Conservation (phyloP, 495 filamentous ascomycete genomes). For the Glarea lozoyensis region DNA sequence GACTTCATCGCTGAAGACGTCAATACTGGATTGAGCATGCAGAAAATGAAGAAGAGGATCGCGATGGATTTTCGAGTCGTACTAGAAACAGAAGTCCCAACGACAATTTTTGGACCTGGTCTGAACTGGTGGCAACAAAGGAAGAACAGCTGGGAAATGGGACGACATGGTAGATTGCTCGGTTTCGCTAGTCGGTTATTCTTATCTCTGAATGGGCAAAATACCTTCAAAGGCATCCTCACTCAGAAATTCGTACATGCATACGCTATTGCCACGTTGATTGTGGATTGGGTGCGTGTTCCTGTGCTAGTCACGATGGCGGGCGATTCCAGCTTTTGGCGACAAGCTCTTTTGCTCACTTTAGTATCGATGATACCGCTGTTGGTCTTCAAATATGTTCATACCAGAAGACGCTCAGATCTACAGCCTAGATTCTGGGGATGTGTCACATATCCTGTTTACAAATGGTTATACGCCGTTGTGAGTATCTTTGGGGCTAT, state of each 20-base stretch:
- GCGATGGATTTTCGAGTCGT: background rate
- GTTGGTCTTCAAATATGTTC: slow-evolving; percentile 5
- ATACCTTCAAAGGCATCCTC: slow-evolving; percentile 4
- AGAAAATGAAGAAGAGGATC: background rate
- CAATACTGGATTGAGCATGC: background rate
- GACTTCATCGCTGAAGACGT: slow-evolving; percentile 7
- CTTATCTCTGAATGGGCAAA: slow-evolving; percentile 6
- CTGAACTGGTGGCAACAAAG: slow-evolving; percentile 3
- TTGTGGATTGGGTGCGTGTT: slow-evolving; percentile 7
- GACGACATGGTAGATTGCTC: background rate
- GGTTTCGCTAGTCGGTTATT: background rate
- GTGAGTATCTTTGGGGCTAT: slow-evolving; percentile 6
- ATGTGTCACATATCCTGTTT: slow-evolving; percentile 3
- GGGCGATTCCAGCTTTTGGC: background rate
- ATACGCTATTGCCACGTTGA: background rate
- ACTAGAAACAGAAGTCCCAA: slow-evolving; percentile 11
- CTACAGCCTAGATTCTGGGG: slow-evolving; percentile 6
- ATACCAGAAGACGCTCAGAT: background rate
- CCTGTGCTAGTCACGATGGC: slow-evolving; percentile 4
- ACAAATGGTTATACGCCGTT: slow-evolving; percentile 6
- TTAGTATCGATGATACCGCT: slow-evolving; percentile 4
- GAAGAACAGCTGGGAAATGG: slow-evolving; percentile 1
- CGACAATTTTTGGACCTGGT: slow-evolving; percentile 3
- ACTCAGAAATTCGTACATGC: slow-evolving; percentile 1
- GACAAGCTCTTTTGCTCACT: slow-evolving; percentile 1